phyloP scores from a whole-genome alignment of 148 eudicot genomes.

The Chenopodium album region DNA sequence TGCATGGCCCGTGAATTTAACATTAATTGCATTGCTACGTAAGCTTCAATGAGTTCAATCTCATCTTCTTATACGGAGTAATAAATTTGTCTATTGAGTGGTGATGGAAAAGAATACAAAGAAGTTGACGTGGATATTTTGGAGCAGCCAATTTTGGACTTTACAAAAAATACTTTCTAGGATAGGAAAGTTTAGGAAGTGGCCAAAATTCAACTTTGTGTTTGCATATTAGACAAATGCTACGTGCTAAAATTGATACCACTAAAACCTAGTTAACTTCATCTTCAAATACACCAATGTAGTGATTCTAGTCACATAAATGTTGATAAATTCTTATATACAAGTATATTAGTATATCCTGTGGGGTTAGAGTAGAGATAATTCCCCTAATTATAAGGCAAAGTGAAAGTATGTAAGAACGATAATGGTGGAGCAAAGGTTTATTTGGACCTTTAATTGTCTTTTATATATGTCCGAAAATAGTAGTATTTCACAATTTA shows the following conservation, averaged over 20 bases:
- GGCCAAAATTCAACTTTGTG: neutral
- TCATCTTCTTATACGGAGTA: neutral
- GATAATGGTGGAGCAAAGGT: too few species aligned
- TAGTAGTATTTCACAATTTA: too few species aligned
- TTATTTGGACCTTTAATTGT: too few species aligned
- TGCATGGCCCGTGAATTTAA: constrained; percentile 31
- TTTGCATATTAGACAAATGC: constrained; percentile 12
- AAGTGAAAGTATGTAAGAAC: neutral
- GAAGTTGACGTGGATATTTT: constrained; percentile 33
- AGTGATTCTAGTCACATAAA: neutral
- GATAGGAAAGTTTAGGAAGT: neutral
- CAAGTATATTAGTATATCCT: neutral
- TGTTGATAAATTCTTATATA: neutral
- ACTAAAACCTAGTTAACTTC: constrained; percentile 1
- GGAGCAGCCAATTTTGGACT: constrained; percentile 10
- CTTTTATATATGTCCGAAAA: too few species aligned
- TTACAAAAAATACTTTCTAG: neutral
- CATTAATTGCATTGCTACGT: constrained; percentile 9
- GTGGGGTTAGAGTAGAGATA: neutral
- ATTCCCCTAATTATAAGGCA: neutral
- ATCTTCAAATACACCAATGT: neutral
- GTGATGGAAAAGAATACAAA: constrained; percentile 12
- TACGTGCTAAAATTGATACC: constrained; percentile 33
- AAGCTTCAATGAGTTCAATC: neutral
- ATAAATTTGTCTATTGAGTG: constrained; percentile 23